Base-by-base conservation (phyloP, 768 basidiomycete species). In the Leccinum disarticulatum region DNA sequence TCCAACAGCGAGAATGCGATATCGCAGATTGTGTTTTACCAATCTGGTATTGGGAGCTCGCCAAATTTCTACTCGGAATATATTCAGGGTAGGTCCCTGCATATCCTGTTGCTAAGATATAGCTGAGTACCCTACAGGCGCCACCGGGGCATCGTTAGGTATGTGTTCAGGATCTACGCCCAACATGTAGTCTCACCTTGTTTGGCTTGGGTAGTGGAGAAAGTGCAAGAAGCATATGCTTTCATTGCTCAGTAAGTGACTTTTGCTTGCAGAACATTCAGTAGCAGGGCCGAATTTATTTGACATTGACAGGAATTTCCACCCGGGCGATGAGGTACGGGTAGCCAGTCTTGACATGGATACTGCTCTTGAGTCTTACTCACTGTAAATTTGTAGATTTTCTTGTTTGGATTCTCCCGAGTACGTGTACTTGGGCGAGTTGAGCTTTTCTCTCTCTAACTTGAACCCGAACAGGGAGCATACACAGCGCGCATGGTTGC, bases 191-290 rank as follows among this genome's bases (percentile, higher is more conserved):
- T 25, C 63, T 65, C 31, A 55, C n/a, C 30, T 31, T 25, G 11
- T n/a, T 25, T 33, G 48, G 15, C 65, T 11, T 28, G 28, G 52
- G 14, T 63, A 90, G 87, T 75, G 43, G 85, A 86, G 58, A 90
- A 91, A 66, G 86, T 91, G 3, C 85, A 90, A 73, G 87, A 90
- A 63, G 88, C 85, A 35, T 89, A 90, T 73, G 86, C 82, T n/a
- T 91, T 91, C 67, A 86, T 91, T 64, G 83, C 89, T 22, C 87
- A 91, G 88, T 90, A 65, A 71, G 88, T 76, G 15, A 15, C 50
- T 4, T 25, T 27, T 58, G n/a, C 27, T 33, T 50, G 25, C 27
- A 47, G 19, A 15, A 11, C 35, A 4, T 56, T 31, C 27, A 30
- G n/a, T 7, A 5, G 19, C 43, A 22, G 43, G 22, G 52, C 2